These are phyloP conservation scores for Phlegmacium glaucopus DNA, from an alignment of 768 basidiomycete genomes.

Conservation along the genomic window DNA sequence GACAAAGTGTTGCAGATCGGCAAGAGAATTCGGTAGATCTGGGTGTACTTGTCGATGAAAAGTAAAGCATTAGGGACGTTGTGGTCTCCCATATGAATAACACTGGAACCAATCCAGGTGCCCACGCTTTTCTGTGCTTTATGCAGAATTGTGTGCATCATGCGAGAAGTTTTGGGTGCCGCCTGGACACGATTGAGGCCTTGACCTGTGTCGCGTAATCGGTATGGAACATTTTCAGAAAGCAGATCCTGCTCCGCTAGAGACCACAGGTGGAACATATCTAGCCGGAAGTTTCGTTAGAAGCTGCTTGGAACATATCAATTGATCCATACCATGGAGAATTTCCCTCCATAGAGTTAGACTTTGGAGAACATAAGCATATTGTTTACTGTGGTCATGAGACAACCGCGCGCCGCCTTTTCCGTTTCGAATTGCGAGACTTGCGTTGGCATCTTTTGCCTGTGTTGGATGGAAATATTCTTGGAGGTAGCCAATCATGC, in stretches of 20 bases:
- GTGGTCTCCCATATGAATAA: slow-evolving; percentile 89
- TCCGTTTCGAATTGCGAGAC: slow-evolving; percentile 78
- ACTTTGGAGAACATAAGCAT: slow-evolving; percentile 82
- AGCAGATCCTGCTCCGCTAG: slow-evolving; percentile 79
- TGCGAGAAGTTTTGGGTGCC: slow-evolving; percentile 83
- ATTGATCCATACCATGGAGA: slow-evolving; percentile 54
- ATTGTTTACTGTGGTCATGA: slow-evolving; percentile 84
- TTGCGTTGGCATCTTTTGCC: slow-evolving; percentile 58
- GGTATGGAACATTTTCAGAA: slow-evolving; percentile 71
- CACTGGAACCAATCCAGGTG: slow-evolving; percentile 81
- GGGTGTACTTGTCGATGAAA: slow-evolving; percentile 93
- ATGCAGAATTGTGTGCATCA: slow-evolving; percentile 86
- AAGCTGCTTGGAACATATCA: not conserved
- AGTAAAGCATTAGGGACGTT: slow-evolving; percentile 82
- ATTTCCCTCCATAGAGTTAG: slow-evolving; percentile 86
- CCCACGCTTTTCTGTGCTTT: slow-evolving; percentile 81
- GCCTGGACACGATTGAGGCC: slow-evolving; percentile 89
- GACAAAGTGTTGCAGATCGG: slow-evolving; percentile 82
- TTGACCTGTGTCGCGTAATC: slow-evolving; percentile 85
- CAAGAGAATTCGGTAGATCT: slow-evolving; percentile 85
- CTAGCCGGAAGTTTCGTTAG: slow-evolving; percentile 29
- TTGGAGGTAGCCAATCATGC: slow-evolving; percentile 76
- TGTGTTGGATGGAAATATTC: slow-evolving; percentile 74
- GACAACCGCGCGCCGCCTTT: slow-evolving; percentile 76
- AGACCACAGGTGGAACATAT: slow-evolving; percentile 88